Base-by-base conservation (phyloP, 2,329 filamentous ascomycete species). In the Aspergillus pseudoviridinutans region DNA sequence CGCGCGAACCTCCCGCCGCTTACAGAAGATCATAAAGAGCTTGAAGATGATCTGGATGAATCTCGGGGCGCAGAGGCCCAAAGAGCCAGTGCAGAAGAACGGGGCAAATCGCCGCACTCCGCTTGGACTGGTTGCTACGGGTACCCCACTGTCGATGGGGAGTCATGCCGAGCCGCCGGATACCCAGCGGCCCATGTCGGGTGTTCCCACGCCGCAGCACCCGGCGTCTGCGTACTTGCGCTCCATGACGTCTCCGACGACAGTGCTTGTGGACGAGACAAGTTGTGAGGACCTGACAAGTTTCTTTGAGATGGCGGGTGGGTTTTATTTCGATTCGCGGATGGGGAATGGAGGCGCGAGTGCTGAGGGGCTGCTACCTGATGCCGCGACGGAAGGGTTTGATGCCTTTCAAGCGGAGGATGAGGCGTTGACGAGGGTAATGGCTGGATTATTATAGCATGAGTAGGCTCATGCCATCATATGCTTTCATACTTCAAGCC, bases 271-370 rank as follows among this genome's bases (percentile, higher is more conserved):
- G 0, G 60, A 66, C 25, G 55, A 63, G 0, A 69, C 69, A 28
- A 63, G 59, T 25, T 74, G 75, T 38, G 71, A 82, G 57, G 84
- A 87, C 62, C 67, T 87, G 47, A 85, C 83, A 4, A 84, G 77
- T 58, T 73, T 86, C 59, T 87, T 87, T 58, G 84, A 86, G 63
- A 81, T 84, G 54, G 84, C 83, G 0, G 84, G 84, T 0, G 81
- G 78, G 0, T 53, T 74, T 3, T 73, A 73, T 20, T 70, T 71
- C 42, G 68, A 71, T 52, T 61, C 66, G 2, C 32, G 58, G 27
- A 41, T 57, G 29, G 54, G 58, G 9, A 50, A 47, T 8, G 49
- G 49, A 1, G 12, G 54, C 1, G 54, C 49, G 1, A 44, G 56
- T 14, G 62, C 66, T 8, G 47, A 56, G 10, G 44, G 61, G 50